Evolutionary conservation across 2,329 filamentous ascomycete genomes (phyloP).

Genomic region (Tolypocladium guangdongense): DNA sequence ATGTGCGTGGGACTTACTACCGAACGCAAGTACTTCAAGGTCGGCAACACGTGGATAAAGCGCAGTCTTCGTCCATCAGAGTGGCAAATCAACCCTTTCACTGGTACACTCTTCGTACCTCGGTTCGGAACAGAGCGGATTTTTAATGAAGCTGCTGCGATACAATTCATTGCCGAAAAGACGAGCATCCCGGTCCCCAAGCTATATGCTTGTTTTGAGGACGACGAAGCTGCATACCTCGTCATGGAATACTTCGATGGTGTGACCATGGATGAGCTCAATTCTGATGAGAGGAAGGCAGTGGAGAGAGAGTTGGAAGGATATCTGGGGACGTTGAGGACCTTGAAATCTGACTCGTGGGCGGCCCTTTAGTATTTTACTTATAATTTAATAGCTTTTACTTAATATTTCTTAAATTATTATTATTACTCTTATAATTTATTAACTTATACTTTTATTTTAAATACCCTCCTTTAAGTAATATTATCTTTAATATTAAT

Average conservation of each 20-base stretch:
- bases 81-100: constrained; percentile 3
- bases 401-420: too few species aligned
- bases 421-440: too few species aligned
- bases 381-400: too few species aligned
- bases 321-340: constrained; percentile 2
- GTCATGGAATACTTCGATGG: constrained; percentile 4
- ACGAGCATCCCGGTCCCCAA: constrained; percentile 10
- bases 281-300: neutral
- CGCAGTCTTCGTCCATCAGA: constrained; percentile 4
- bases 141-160: constrained; percentile 7
- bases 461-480: too few species aligned
- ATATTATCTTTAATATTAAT: too few species aligned
- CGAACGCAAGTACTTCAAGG: constrained; percentile 5
- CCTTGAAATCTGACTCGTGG: constrained; percentile 7
- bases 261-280: constrained; percentile 1
- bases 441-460: too few species aligned
- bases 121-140: constrained; percentile 7
- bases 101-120: constrained; percentile 3
- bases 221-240: constrained; percentile 3
- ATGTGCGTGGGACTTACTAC: constrained; percentile 1
- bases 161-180: constrained; percentile 7
- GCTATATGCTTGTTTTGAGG: constrained; percentile 6
- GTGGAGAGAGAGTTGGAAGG: constrained; percentile 7
- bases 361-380: too few species aligned
- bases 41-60: constrained; percentile 3